phyloP scores from a whole-genome alignment of 345 rosid genomes.

The Ricinus communis region DNA sequence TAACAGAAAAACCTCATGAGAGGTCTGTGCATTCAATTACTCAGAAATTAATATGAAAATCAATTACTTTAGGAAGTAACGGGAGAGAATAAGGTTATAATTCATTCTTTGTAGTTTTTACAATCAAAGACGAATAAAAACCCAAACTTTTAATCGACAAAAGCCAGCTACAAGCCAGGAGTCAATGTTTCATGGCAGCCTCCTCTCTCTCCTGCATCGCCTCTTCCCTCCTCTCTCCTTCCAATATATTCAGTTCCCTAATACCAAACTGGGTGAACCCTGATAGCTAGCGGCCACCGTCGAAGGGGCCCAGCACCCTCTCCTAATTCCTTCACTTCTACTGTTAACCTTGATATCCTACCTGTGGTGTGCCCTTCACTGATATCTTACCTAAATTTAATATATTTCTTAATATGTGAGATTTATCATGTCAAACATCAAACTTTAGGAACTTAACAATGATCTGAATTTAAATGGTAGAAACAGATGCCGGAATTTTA shows the following conservation, averaged over 20 bases:
- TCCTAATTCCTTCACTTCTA: not conserved
- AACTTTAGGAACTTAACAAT: not conserved
- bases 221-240: not conserved
- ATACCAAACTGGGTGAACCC: too few species aligned
- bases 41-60: not conserved
- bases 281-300: too few species aligned
- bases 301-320: not conserved
- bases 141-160: not conserved
- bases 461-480: not conserved
- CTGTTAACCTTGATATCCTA: not conserved
- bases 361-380: slow-evolving; percentile 32
- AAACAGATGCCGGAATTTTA: not conserved
- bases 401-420: not conserved
- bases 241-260: not conserved
- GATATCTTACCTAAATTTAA: not conserved
- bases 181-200: not conserved
- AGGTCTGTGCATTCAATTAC: not conserved
- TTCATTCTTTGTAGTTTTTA: too few species aligned
- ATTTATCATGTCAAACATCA: not conserved
- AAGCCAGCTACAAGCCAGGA: too few species aligned
- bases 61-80: not conserved
- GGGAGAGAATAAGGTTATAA: too few species aligned
- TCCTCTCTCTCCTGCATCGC: not conserved
- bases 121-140: not conserved
- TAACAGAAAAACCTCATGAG: not conserved